A percentile compares a stretch with the other conserved stretches of the same genome.
phyloP scores from a whole-genome alignment of 129 eudicot species.

The Heracleum sosnowskyi region DNA sequence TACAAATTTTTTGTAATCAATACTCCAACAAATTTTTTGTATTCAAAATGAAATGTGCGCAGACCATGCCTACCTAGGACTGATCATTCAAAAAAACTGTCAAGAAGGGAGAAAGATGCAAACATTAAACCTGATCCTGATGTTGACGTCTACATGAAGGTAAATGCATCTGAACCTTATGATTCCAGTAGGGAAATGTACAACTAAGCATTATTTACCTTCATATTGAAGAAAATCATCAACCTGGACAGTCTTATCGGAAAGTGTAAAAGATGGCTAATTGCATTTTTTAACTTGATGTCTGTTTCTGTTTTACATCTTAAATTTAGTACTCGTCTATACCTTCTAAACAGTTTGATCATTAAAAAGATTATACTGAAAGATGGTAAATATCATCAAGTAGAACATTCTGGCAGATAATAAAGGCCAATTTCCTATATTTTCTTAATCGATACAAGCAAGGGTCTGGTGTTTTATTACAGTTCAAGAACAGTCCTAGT shows the following conservation, averaged over 20 bases:
- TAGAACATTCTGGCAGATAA: not conserved
- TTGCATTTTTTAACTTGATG: not conserved
- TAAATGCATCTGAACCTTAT: too few relatives aligned
- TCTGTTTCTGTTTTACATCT: not conserved
- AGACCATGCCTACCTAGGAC: too few relatives aligned
- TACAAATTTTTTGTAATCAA: too few relatives aligned
- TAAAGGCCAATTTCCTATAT: not conserved
- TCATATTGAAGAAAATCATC: not conserved
- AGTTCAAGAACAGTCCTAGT: not conserved
- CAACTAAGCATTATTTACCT: not conserved
- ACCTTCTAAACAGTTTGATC: not conserved
- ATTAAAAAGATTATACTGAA: not conserved
- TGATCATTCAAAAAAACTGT: too few relatives aligned
- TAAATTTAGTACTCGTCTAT: not conserved
- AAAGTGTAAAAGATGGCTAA: not conserved
- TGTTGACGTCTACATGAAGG: too few relatives aligned
- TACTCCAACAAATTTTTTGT: too few relatives aligned
- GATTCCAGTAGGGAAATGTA: too few relatives aligned
- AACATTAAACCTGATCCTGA: too few relatives aligned
- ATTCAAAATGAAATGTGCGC: too few relatives aligned
- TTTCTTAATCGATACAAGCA: not conserved
- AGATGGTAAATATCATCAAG: not conserved
- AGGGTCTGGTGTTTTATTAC: not conserved
- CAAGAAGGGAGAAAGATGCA: too few relatives aligned
- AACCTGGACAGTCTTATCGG: not conserved